phyloP scores from a whole-genome alignment of 2,329 filamentous ascomycete species.

The Trichoderma sp. region DNA sequence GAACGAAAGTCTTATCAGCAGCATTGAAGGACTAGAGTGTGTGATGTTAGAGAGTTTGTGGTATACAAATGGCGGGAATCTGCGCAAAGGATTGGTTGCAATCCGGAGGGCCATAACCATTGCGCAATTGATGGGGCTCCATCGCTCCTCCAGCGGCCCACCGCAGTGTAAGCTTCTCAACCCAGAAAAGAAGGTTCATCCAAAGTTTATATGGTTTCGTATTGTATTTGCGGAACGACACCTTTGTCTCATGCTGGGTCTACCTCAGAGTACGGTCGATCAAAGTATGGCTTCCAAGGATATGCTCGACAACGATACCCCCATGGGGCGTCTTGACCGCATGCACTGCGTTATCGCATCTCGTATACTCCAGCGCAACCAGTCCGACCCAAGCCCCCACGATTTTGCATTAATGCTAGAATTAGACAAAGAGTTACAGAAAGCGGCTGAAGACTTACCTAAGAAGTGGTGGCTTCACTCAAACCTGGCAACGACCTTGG shows the following conservation, averaged over 20 bases:
- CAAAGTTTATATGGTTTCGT: constrained; percentile 37
- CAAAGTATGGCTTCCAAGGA: background rate
- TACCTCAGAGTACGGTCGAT: constrained; percentile 34
- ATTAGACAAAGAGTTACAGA: constrained; percentile 30
- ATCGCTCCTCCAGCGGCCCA: background rate
- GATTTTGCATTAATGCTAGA: constrained; percentile 30
- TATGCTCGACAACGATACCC: background rate
- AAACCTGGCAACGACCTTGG: constrained; percentile 27
- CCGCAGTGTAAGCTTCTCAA: background rate
- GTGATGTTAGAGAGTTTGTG: background rate
- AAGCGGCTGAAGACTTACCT: background rate
- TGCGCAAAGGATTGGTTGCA: background rate
- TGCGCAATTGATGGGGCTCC: background rate
- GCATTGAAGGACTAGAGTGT: background rate
- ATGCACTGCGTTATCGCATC: constrained; percentile 28
- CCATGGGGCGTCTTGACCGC: background rate
- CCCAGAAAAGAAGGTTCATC: constrained; percentile 2
- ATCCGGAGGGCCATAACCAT: background rate
- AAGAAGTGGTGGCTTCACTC: constrained; percentile 21
- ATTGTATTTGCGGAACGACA: constrained; percentile 39
- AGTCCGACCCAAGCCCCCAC: constrained; percentile 23
- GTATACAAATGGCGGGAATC: background rate
- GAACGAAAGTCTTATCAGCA: background rate
- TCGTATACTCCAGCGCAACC: constrained; percentile 40
- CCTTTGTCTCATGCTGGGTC: constrained; percentile 41